Conservation (phyloP, 2,329 filamentous ascomycete genomes). For the Paecilomyces formosus region DNA sequence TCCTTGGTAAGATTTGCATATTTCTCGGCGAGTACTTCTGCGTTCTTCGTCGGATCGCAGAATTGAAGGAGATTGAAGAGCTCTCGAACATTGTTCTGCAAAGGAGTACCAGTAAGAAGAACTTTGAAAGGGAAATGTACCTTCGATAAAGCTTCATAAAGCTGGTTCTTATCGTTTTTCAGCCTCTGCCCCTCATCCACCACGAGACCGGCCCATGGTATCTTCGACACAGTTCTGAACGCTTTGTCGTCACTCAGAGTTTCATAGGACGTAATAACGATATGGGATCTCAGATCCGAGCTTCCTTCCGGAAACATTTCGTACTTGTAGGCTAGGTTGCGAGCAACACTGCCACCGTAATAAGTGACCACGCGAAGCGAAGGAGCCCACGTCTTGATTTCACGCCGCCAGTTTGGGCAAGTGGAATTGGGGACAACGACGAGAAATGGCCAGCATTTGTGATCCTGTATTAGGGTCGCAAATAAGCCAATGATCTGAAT, state of each 20-base stretch:
- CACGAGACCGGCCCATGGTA: slow-evolving; percentile 80
- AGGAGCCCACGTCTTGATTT: slow-evolving; percentile 91
- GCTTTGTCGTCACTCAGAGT: slow-evolving; percentile 68
- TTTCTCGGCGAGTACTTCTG: slow-evolving; percentile 64
- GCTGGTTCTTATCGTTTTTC: slow-evolving; percentile 80
- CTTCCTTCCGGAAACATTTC: slow-evolving; percentile 67
- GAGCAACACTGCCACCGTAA: slow-evolving; percentile 68
- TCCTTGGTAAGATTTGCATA: slow-evolving; percentile 75
- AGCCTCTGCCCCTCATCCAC: slow-evolving; percentile 93
- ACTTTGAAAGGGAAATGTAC: slow-evolving; percentile 77
- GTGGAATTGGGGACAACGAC: slow-evolving; percentile 92
- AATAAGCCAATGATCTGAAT: slow-evolving; percentile 85
- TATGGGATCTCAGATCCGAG: slow-evolving; percentile 71
- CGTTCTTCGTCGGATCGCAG: slow-evolving; percentile 65
- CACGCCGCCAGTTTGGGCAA: slow-evolving; percentile 93
- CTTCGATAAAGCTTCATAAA: slow-evolving; percentile 67
- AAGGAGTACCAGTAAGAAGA: slow-evolving; percentile 77
- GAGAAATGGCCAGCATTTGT: slow-evolving; percentile 81
- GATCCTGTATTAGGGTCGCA: slow-evolving; percentile 61
- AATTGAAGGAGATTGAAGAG: slow-evolving; percentile 97
- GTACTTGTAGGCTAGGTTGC: slow-evolving; percentile 69
- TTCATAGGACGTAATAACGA: slow-evolving; percentile 94
- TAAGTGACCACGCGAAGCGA: slow-evolving; percentile 83
- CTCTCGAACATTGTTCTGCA: slow-evolving; percentile 80
- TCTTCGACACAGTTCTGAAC: slow-evolving; percentile 56